Evolutionary conservation across 768 basidiomycete species (phyloP).

Genomic region (Mycena kentingensis): DNA sequence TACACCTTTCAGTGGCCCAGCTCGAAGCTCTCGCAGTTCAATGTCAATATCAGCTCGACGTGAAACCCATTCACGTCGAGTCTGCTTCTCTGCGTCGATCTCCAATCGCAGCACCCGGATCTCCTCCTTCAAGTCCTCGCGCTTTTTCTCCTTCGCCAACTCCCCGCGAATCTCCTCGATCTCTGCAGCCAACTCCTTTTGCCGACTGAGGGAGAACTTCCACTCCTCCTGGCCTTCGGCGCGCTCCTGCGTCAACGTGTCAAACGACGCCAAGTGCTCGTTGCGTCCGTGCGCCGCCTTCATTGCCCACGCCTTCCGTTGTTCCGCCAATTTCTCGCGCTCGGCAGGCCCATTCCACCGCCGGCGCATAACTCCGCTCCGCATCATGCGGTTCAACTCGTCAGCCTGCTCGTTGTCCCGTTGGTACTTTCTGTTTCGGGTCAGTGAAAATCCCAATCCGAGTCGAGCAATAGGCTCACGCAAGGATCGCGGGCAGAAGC

Average conservation of each 20-base stretch:
- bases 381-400: background rate
- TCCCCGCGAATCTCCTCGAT: slow-evolving; percentile 1
- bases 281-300: background rate
- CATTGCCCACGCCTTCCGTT: slow-evolving; percentile 6
- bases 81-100: slow-evolving; percentile 7
- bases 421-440: background rate
- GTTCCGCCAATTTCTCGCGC: slow-evolving; percentile 9
- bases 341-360: slow-evolving; percentile 1
- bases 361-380: background rate
- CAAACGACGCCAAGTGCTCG: slow-evolving; percentile 2
- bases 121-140: background rate
- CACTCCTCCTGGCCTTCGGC: background rate
- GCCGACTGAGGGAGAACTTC: background rate
- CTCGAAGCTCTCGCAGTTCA: background rate
- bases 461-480: slow-evolving; percentile 22
- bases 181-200: background rate
- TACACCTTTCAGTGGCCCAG: background rate
- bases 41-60: background rate
- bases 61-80: slow-evolving; percentile 4
- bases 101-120: background rate
- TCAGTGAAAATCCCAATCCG: too few relatives aligned
- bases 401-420: background rate
- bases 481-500: slow-evolving; percentile 16
- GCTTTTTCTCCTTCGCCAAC: slow-evolving; percentile 1
- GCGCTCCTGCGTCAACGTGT: slow-evolving; percentile 1